Conservation (phyloP, 228 moss, liverwort and hornwort genomes). For the Sphagnum magellanicum region DNA sequence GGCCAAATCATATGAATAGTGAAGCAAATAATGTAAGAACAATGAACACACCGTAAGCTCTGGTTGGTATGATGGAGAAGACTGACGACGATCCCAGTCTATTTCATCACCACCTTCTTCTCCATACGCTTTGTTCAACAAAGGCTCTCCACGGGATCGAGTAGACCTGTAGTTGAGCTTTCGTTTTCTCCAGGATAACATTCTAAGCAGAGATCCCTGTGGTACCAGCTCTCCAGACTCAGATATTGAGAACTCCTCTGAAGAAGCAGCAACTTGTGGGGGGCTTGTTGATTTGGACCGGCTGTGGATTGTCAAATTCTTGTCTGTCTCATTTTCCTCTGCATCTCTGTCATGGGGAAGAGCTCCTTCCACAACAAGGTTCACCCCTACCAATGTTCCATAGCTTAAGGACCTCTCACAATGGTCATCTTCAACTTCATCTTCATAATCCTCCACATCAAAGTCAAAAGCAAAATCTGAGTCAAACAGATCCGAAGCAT, state of each 20-base stretch:
- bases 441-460: conserved; percentile 58
- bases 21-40: background rate
- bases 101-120: conserved; percentile 99
- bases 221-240: conserved; percentile 43
- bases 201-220: conserved; percentile 58
- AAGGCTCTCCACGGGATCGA: conserved; percentile 83
- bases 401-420: conserved; percentile 84
- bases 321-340: conserved; percentile 25
- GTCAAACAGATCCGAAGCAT: conserved; percentile 76
- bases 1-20: too few relatives aligned
- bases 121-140: conserved; percentile 92
- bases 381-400: conserved; percentile 85
- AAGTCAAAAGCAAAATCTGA: conserved; percentile 71
- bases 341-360: conserved; percentile 78
- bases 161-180: conserved; percentile 89
- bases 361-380: conserved; percentile 88
- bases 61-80: conserved; percentile 43
- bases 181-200: conserved; percentile 80
- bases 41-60: conserved; percentile 39
- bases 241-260: conserved; percentile 43
- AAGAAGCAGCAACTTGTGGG: conserved; percentile 34
- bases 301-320: conserved; percentile 60
- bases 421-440: conserved; percentile 45
- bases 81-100: conserved; percentile 95
- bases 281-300: conserved; percentile 49